A percentile compares a stretch with the other conserved stretches of the same genome.
Evolutionary conservation across 148 eudicot species (phyloP).

Genomic region (Rhododendron williamsianum): DNA sequence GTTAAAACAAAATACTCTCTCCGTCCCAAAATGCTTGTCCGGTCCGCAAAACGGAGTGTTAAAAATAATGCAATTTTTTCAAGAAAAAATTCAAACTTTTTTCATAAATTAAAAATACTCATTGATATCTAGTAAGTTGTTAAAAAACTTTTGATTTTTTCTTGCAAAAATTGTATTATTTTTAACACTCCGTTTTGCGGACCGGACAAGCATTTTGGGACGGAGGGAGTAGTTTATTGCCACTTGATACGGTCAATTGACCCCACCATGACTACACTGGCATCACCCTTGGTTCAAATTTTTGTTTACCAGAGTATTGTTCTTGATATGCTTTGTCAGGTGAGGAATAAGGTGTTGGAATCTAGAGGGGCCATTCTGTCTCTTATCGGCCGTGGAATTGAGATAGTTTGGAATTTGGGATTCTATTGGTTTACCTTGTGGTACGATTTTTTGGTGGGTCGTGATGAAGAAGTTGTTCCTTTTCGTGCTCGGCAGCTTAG

Average conservation of each 20-base stretch:
- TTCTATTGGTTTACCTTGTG: constrained; percentile 68
- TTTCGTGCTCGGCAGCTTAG: constrained; percentile 88
- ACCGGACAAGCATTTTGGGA: too few relatives aligned
- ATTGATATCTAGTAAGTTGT: too few relatives aligned
- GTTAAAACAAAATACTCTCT: not conserved
- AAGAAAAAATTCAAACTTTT: too few relatives aligned
- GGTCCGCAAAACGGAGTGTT: too few relatives aligned
- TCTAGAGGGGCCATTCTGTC: constrained; percentile 77
- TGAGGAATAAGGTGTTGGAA: constrained; percentile 85
- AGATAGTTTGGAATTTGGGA: constrained; percentile 93
- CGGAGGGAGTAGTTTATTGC: not conserved
- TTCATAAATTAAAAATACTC: too few relatives aligned
- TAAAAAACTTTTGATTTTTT: too few relatives aligned
- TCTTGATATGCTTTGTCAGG: constrained; percentile 32
- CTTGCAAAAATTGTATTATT: too few relatives aligned
- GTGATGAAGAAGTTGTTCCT: constrained; percentile 92
- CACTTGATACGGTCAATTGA: not conserved
- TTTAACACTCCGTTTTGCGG: too few relatives aligned
- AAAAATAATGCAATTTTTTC: too few relatives aligned
- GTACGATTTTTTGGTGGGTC: constrained; percentile 80
- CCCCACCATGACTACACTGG: not conserved
- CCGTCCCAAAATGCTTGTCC: too few relatives aligned
- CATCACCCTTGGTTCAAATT: not conserved
- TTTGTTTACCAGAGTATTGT: not conserved
- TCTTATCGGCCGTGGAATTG: constrained; percentile 70